Evolutionary conservation across 345 rosid genomes (phyloP), one percentile per base, ranked within the genome.

Genomic region (Atalantia buxifolia): DNA sequence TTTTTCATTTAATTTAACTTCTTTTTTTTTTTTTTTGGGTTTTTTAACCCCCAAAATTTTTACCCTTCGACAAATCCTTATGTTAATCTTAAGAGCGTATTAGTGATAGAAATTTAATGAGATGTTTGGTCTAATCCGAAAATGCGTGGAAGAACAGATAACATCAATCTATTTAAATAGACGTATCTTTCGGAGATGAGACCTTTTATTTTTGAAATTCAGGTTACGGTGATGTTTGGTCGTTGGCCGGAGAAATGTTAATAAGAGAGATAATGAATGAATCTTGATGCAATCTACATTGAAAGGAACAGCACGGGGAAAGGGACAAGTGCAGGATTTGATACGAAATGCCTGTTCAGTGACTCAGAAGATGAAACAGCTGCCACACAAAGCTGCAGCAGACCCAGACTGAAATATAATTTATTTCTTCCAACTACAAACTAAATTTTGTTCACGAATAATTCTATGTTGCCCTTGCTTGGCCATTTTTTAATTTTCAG

Each of bases 211-310:
- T 42, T 42, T 42, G 16, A 12, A 12, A 3, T 12, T 42, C 50
- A 3, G 50, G 3, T 42, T 42, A 10, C 1, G 50, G 62, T 2
- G 27, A 57, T 9, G 25, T n/a, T 57, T 57, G 62, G 12, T 7
- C n/a, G 62, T 7, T 25, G 21, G 9, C 6, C n/a, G 61, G 35
- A 66, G 22, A 4, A 61, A 16, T 64, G 38, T 6, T 6, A 9
- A 1, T 5, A 53, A n/a, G 48, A 66, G 19, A 38, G 48, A 24
- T 0, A 9, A 53, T 53, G 57, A 53, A 31, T 65, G 77, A 75
- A 83, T 80, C 31, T 77, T 30, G 40, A 48, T 24, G 73, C 59
- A 78, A 86, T 84, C 87, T 76, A 19, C 18, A 4, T 10, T 28
- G 83, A 80, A 80, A 80, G 76, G 55, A 83, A 78, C 69, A 19